Evolutionary conservation across 495 filamentous ascomycete genomes (phyloP), one percentile per base, ranked within the genome.

Genomic region (Lasiosphaeris hirsuta): DNA sequence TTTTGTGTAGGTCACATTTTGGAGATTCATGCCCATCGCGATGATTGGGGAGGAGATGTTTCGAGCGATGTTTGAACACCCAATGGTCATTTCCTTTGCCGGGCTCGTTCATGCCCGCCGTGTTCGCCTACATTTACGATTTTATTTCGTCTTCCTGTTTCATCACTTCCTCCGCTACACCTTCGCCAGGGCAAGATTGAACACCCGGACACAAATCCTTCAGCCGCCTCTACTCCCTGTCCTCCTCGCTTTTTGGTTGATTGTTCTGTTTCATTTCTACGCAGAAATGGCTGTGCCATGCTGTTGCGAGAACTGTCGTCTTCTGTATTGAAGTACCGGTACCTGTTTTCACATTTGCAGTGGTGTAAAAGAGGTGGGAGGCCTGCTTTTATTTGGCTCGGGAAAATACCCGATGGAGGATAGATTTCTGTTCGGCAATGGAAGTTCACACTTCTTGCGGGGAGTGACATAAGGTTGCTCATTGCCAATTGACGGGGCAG

Each of bases 381-480:
- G 23, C 23, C 23, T 30, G 23, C 23, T 30, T 30, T 30, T 30
- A 5, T 30, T 30, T 30, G 23, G 23, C 23, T 30, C 23, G 10
- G 50, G 50, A 33, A 39, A 51, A 10, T 2, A 35, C 7, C 17
- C 18, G 35, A 62, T 54, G 65, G 65, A 68, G 61, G 69, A 65
- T 58, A 65, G 63, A 67, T 23, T 63, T 62, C 23, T 66, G 67
- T 64, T 63, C 65, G 63, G 67, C 64, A 68, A 63, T 58, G 69
- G 23, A 66, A 67, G 68, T 69, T 72, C 69, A 52, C 68, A 61
- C 68, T 70, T 72, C 66, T 67, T 62, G 55, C 68, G 58, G 58
- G 36, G 43, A 39, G 39, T 10, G 44, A 10, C 9, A 10, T 0
- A 10, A 47, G 0, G 18, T 30, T 30, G 23, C 23, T 30, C 23